These are phyloP conservation scores for Amborella trichopoda DNA, from an alignment of 164 flowering plant genomes.

Conservation along the genomic window DNA sequence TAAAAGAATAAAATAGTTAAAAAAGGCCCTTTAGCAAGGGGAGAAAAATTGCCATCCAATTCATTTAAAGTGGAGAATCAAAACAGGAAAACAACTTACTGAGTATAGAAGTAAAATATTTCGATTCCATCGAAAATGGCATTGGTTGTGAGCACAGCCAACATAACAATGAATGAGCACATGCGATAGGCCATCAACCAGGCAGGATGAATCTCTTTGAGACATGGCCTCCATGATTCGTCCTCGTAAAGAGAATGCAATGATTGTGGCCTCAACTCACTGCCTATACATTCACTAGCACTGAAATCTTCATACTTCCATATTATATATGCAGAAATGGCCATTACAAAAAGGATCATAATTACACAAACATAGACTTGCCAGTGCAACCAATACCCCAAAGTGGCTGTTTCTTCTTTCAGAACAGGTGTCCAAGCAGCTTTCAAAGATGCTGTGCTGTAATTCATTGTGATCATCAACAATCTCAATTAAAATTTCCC, in stretches of 20 bases:
- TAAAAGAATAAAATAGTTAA: too few relatives aligned
- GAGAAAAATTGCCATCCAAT: background rate
- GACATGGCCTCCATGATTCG: slow-evolving; percentile 81
- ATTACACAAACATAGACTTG: slow-evolving; percentile 50
- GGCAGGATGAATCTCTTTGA: slow-evolving; percentile 70
- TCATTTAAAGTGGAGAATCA: too few relatives aligned
- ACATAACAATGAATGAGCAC: slow-evolving; percentile 46
- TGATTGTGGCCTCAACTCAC: slow-evolving; percentile 15
- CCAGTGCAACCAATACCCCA: slow-evolving; percentile 83
- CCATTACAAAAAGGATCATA: slow-evolving; percentile 32
- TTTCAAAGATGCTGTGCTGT: slow-evolving; percentile 40
- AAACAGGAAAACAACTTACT: slow-evolving; percentile 56
- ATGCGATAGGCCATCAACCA: slow-evolving; percentile 73
- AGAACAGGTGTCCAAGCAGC: slow-evolving; percentile 58
- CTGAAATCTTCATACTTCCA: slow-evolving; percentile 44
- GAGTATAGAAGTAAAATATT: slow-evolving; percentile 77
- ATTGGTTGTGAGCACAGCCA: slow-evolving; percentile 34
- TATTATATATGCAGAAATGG: slow-evolving; percentile 36
- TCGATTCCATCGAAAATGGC: slow-evolving; percentile 49
- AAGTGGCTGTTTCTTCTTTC: slow-evolving; percentile 2
- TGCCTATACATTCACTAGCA: slow-evolving; percentile 6
- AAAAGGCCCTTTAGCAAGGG: too few relatives aligned
- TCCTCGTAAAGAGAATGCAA: slow-evolving; percentile 46
- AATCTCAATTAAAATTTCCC: too few relatives aligned
- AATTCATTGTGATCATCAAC: too few relatives aligned